Evolutionary conservation across 805 yeast genomes (phyloP), one percentile per base, ranked within the genome.

Genomic region (Ogataea nonfermentans): DNA sequence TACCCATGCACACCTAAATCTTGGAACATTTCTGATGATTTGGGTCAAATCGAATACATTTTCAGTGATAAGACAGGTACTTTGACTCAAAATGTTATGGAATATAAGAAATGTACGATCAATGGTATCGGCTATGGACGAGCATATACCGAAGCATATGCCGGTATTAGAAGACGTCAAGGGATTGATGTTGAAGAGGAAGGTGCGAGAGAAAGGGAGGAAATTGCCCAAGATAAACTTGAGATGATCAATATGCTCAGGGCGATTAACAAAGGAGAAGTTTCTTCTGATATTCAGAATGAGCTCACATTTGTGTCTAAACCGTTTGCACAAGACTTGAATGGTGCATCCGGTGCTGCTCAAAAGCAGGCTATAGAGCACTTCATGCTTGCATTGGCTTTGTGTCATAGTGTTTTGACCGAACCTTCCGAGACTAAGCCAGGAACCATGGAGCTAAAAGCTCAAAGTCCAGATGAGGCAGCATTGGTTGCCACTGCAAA

Each of bases 31-130:
- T 81, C 90, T 3, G 95, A 85, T 67, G 95, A 85, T 62, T 66
- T 85, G 52, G 95, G 95, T 23, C 95, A 85, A 60, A 81, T 85
- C 48, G 95, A 85, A 57, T 85, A 85, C 56, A 78, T 85, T 34
- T 85, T 85, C 60, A 80, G 88, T 63, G 95, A 84, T 63, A 84
- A 84, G 57, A 84, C 95, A 0, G 95, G 95, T 46, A 84, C 95
- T 1, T 63, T 84, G 52, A 84, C 95, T 1, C 93, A 84, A 57
- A 84, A 84, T 56, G 77, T 84, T 19, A 85, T 85, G 95, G 93
- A 85, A 56, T 84, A 82, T 61, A 85, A 84, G 51, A 85, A 84
- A 57, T 79, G 88, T 60, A 78, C 93, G 3, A 79, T 85, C 37
- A 78, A 77, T 54, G 93, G 93, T 32, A 66, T 70, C 14, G 68